phyloP scores from a whole-genome alignment of 805 yeast species.

The Dipodascus albidus region DNA sequence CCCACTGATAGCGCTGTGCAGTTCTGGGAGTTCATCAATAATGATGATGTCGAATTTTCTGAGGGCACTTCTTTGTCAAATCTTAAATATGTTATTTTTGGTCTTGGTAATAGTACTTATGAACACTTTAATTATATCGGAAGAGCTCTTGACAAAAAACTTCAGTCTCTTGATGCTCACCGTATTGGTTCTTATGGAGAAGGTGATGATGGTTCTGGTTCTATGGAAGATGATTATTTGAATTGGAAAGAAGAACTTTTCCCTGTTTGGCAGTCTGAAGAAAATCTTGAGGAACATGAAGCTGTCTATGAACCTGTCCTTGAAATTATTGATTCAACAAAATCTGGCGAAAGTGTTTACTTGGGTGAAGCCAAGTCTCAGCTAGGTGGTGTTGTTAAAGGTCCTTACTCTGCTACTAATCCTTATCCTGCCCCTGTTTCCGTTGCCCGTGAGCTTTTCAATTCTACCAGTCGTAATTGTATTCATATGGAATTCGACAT shows the following conservation, averaged over 20 bases:
- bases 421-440: constrained; percentile 71
- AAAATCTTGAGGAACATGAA: constrained; percentile 71
- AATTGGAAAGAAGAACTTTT: constrained; percentile 82
- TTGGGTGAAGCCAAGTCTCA: constrained; percentile 67
- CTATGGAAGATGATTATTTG: constrained; percentile 90
- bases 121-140: constrained; percentile 83
- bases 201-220: constrained; percentile 93
- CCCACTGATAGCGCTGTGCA: constrained; percentile 90
- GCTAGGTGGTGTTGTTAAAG: constrained; percentile 31
- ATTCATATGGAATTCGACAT: constrained; percentile 85
- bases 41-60: constrained; percentile 41
- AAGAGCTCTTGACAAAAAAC: constrained; percentile 38
- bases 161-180: constrained; percentile 56
- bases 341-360: constrained; percentile 36
- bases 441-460: constrained; percentile 58
- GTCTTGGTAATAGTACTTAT: constrained; percentile 90
- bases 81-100: constrained; percentile 66
- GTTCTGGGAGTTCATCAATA: constrained; percentile 54
- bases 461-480: constrained; percentile 55
- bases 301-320: constrained; percentile 64
- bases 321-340: constrained; percentile 16
- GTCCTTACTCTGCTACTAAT: constrained; percentile 72
- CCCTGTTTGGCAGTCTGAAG: constrained; percentile 48
- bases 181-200: constrained; percentile 68
- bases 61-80: constrained; percentile 34